Evolutionary conservation across 768 basidiomycete genomes (phyloP).

Genomic region (Sistotremastrum suecicum): DNA sequence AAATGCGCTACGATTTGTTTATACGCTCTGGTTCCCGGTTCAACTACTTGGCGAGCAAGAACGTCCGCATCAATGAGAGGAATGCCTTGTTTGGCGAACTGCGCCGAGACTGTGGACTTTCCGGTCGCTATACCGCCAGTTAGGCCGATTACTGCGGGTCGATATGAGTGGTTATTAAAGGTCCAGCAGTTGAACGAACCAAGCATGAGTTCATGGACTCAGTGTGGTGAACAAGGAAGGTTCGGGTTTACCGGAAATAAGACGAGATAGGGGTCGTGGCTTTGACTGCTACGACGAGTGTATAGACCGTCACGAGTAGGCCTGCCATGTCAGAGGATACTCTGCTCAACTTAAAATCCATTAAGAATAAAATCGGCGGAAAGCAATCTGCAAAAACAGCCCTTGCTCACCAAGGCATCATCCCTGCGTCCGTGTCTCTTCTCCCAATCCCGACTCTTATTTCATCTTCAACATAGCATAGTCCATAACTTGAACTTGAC

Average conservation of each 20-base stretch:
- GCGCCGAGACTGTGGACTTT: conserved; percentile 80
- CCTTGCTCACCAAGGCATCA: conserved; percentile 41
- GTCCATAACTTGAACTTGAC: conserved; percentile 43
- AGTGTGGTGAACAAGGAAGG: too few relatives aligned
- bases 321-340: conserved; percentile 7
- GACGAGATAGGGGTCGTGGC: too few relatives aligned
- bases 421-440: conserved; percentile 32
- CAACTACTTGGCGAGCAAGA: conserved; percentile 73
- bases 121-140: conserved; percentile 96
- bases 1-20: conserved; percentile 53
- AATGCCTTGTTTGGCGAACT: conserved; percentile 50
- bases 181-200: too few relatives aligned
- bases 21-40: conserved; percentile 68
- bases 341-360: conserved; percentile 36
- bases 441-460: neutral
- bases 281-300: too few relatives aligned
- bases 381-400: conserved; percentile 59
- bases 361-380: conserved; percentile 68
- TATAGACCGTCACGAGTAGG: too few relatives aligned
- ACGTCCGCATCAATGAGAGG: conserved; percentile 92
- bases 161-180: neutral
- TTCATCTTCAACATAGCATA: conserved; percentile 28
- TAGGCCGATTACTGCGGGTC: conserved; percentile 66
- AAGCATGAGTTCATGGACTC: too few relatives aligned
- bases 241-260: too few relatives aligned